Evolutionary conservation across 2,329 filamentous ascomycete species (phyloP), one percentile per base, ranked within the genome.

Genomic region (Nothophaeocryptopus gaeumannii): DNA sequence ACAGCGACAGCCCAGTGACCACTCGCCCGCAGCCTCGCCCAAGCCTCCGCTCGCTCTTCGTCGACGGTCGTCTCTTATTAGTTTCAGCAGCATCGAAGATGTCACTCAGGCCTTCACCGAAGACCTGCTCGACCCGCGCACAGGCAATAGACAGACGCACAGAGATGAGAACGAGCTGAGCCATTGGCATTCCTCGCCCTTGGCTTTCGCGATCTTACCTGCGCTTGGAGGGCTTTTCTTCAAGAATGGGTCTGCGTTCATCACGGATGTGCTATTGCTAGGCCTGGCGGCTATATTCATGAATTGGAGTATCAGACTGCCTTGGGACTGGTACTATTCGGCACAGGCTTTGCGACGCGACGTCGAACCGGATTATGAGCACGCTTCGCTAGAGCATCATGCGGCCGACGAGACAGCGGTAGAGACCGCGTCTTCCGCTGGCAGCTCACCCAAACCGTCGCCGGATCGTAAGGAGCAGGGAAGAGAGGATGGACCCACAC

Each of bases 231-330:
- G 91, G 0, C 71, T 95, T 41, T 74, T 96, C 49, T 95, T 96
- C 67, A 81, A 87, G 53, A 88, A 95, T 72, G 92, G 92, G 10
- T 86, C 85, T 60, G 81, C 85, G 1, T 78, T 96, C 54, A 82
- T 91, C 47, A 96, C 90, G 0, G 92, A 97, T 69, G 72, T 95
- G 26, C 85, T 93, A 61, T 75, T 97, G 31, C 72, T 97, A 30
- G 83, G 80, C 2, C 70, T 97, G 54, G 88, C 88, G 2, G 88
- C 86, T 4, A 79, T 96, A 38, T 95, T 96, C 63, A 75, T 97
- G 54, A 91, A 96, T 67, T 96, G 90, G 89, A 91, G 88, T 41
- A 86, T 96, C 37, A 85, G 89, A 48, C 77, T 93, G 58, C 92
- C 92, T 60, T 97, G 92, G 91, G 73, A 78, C 47, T 80, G 77